Evolutionary conservation across 129 eudicot genomes (phyloP).

Genomic region (Pittosporum tobira): DNA sequence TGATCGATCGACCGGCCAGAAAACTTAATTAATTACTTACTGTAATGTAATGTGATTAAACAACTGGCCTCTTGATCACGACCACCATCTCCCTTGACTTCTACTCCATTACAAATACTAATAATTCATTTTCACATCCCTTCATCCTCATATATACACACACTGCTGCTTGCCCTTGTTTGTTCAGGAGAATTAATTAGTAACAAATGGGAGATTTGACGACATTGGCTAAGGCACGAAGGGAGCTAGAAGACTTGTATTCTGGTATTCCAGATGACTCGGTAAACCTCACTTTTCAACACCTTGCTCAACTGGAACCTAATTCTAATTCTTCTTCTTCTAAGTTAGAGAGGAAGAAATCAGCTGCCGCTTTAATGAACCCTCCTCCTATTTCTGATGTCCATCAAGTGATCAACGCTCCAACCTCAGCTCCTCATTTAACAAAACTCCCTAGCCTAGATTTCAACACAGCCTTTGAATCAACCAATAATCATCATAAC

Average conservation of each 20-base stretch:
- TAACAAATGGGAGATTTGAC: slow-evolving; percentile 36
- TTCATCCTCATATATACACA: too few relatives aligned
- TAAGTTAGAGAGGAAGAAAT: slow-evolving; percentile 27
- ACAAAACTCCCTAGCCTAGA: slow-evolving; percentile 68
- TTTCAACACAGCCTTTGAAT: slow-evolving; percentile 51
- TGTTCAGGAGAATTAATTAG: background rate
- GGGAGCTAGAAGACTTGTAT: slow-evolving; percentile 67
- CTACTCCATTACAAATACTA: too few relatives aligned
- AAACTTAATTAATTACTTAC: too few relatives aligned
- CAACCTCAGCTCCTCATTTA: slow-evolving; percentile 14
- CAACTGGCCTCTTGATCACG: too few relatives aligned
- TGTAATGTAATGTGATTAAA: too few relatives aligned
- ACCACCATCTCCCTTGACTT: too few relatives aligned
- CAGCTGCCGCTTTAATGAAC: slow-evolving; percentile 12
- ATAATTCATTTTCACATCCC: too few relatives aligned
- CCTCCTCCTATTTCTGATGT: slow-evolving; percentile 29
- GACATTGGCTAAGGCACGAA: slow-evolving; percentile 53
- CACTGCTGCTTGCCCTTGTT: too few relatives aligned
- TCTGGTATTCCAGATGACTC: slow-evolving; percentile 72
- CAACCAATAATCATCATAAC: slow-evolving; percentile 16
- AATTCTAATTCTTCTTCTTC: too few relatives aligned
- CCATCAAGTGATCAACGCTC: too few relatives aligned
- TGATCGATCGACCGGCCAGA: too few relatives aligned
- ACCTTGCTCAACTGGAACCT: slow-evolving; percentile 55
- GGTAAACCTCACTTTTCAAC: slow-evolving; percentile 71